Conservation (phyloP, 192 early-diverging fungal species). For the Gonapodya prolifera region DNA sequence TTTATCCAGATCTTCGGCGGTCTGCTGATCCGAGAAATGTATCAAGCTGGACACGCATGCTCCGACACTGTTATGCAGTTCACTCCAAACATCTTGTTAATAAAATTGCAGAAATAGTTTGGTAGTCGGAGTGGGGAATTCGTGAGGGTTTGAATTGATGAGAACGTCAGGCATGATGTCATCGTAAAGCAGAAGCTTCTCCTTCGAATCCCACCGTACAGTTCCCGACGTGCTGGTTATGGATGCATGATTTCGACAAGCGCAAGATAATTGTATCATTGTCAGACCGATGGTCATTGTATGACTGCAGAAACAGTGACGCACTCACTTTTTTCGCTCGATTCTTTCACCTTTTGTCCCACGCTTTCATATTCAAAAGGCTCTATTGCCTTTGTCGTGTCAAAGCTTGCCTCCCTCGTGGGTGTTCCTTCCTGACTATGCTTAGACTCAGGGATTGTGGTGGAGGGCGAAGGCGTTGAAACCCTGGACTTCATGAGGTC, state of each 20-base stretch:
- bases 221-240: neutral
- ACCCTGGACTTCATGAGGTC: too few relatives aligned
- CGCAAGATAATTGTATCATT: neutral
- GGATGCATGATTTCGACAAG: too few relatives aligned
- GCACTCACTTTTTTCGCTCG: neutral
- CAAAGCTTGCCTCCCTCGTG: too few relatives aligned
- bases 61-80: neutral
- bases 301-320: neutral
- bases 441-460: too few relatives aligned
- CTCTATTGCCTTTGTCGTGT: neutral
- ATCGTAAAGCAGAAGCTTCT: too few relatives aligned
- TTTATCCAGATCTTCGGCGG: neutral
- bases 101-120: neutral
- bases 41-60: neutral
- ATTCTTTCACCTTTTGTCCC: neutral
- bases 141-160: neutral
- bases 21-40: neutral
- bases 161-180: neutral
- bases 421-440: too few relatives aligned
- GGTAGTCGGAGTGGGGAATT: neutral
- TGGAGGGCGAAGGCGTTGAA: too few relatives aligned
- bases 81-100: neutral
- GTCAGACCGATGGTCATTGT: neutral
- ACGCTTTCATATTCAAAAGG: neutral
- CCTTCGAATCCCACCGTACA: neutral